Evolutionary conservation across 176 grass and related monocot genomes (phyloP), one percentile per base, ranked within the genome.

Genomic region (Aegilops bicornis): DNA sequence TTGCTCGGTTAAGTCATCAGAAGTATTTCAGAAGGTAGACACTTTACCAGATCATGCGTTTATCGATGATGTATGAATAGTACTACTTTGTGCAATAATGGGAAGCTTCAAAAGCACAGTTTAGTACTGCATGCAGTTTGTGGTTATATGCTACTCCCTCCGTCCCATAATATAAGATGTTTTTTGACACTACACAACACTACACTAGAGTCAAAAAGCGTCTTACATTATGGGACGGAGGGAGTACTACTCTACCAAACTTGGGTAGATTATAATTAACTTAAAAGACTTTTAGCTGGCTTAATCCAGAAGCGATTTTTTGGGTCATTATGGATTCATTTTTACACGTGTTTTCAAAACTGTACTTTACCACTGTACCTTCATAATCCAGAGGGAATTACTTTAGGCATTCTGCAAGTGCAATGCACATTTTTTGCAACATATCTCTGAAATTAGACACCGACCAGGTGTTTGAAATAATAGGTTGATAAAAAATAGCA

Each of bases 1-100:
- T 99, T 83, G 80, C 90, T 80, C 90, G 94, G 40, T 92, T 96
- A 80, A 87, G 82, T 77, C 82, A 96, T 85, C 89, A 90, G 70
- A 96, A 96, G 89, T 99, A 96, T 86, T 99, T 99, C 80, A 93
- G 97, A 81, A 96, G 97, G 97, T 96, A 84, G 23, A 68, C 11
- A 81, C 66, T 82, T 80, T 10, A 47, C 52, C 56, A 37, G 56
- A 62, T 50, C 5, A 39, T 61, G 20, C 62, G 13, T 64, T 91
- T 40, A 20, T 63, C 36, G 11, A 75, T 74, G 52, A 25, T 83
- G 30, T 22, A 77, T 76, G 64, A 22, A 61, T 89, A 8, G 43
- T 69, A 10, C 65, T 76, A 59, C 56, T 33, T 56, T 33, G 20
- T 81, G 30, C 36, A 85, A 65, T 13, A 42, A 10, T 12, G 6